phyloP scores from a whole-genome alignment of 768 basidiomycete genomes.

The Podaxis mareebaensis region DNA sequence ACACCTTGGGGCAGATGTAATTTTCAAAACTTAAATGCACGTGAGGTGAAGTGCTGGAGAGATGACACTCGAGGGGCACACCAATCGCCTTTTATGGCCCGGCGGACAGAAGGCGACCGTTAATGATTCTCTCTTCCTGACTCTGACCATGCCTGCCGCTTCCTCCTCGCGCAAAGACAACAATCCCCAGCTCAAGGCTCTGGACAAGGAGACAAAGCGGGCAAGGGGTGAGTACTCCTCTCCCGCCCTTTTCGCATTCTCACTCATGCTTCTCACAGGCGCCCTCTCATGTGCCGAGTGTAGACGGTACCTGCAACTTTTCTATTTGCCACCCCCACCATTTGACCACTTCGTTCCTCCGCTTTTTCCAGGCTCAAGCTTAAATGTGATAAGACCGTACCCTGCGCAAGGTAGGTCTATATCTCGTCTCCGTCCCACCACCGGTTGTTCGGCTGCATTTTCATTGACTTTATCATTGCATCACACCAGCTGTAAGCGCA shows the following conservation, averaged over 20 bases:
- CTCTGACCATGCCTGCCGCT: neutral
- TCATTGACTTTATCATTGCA: neutral
- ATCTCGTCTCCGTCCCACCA: neutral
- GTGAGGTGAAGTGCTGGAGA: no score
- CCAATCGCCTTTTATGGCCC: no score
- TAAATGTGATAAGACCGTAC: conserved; percentile 74
- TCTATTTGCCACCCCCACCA: neutral
- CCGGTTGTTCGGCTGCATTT: conserved; percentile 2
- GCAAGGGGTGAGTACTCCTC: conserved; percentile 44
- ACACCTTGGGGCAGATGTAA: no score
- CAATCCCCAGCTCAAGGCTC: conserved; percentile 43
- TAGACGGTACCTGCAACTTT: conserved; percentile 44
- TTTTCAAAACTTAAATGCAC: no score
- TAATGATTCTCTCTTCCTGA: neutral
- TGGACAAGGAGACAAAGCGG: conserved; percentile 68
- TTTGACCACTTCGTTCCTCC: neutral
- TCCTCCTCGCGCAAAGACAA: conserved; percentile 39
- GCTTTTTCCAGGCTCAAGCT: conserved; percentile 53
- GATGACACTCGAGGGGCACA: no score
- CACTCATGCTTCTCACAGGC: conserved; percentile 27
- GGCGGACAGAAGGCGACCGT: no score
- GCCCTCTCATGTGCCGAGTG: conserved; percentile 65
- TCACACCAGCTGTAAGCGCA: conserved; percentile 54
- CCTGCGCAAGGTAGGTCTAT: conserved; percentile 46
- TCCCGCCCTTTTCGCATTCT: neutral